Conservation (phyloP, 78 protist genomes). For the Planoprotostelium fungivorum region DNA sequence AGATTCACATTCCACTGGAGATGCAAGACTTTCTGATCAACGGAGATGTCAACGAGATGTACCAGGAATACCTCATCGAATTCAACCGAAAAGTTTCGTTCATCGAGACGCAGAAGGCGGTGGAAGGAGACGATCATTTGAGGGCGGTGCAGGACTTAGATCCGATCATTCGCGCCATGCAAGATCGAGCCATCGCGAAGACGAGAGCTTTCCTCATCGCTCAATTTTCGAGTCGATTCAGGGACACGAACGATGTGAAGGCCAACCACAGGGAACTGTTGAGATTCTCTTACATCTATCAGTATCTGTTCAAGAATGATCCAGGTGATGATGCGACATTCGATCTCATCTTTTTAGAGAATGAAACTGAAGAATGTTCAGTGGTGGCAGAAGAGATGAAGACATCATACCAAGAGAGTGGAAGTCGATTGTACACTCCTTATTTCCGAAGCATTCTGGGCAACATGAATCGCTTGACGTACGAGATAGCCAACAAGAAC, state of each 20-base stretch:
- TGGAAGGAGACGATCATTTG: neutral
- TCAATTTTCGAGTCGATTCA: neutral
- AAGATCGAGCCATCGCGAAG: neutral
- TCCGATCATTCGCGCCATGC: neutral
- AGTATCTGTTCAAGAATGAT: neutral
- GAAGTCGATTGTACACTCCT: neutral
- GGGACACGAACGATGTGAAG: neutral
- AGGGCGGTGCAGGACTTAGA: neutral
- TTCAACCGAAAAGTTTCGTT: neutral
- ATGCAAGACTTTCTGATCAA: neutral
- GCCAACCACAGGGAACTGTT: neutral
- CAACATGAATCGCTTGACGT: neutral
- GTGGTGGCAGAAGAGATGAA: neutral
- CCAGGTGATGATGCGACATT: neutral
- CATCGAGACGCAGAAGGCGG: neutral
- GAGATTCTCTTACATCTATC: neutral
- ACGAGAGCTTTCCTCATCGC: neutral
- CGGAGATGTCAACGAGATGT: neutral
- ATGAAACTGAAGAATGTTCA: neutral
- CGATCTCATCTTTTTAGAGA: neutral
- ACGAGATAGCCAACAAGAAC: neutral
- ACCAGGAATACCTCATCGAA: neutral
- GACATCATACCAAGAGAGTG: neutral
- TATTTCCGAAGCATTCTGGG: neutral
- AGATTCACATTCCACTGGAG: neutral